These are phyloP conservation scores for Suillus paluster DNA, from an alignment of 768 basidiomycete species.

Conservation along the genomic window DNA sequence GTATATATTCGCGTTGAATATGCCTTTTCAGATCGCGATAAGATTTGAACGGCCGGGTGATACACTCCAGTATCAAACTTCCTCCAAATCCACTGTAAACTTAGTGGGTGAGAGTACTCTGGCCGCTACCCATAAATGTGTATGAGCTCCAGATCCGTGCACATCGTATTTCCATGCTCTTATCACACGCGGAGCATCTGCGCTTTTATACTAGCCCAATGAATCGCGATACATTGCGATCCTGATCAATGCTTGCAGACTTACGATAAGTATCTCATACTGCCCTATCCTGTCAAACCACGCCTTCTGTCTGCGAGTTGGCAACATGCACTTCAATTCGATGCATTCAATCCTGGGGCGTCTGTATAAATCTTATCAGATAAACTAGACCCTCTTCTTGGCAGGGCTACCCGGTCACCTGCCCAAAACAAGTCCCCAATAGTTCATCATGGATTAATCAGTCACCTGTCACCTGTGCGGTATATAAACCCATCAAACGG, in stretches of 20 bases:
- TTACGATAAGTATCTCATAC: background rate
- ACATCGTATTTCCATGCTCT: background rate
- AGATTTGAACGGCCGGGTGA: background rate
- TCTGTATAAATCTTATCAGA: background rate
- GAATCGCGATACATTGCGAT: background rate
- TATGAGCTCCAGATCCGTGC: background rate
- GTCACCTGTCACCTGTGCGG: background rate
- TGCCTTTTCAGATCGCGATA: too few species aligned
- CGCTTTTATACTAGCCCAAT: background rate
- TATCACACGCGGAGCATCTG: background rate
- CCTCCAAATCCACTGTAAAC: background rate
- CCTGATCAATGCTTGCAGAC: background rate
- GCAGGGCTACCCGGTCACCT: background rate
- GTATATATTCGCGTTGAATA: too few species aligned
- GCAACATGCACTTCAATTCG: background rate
- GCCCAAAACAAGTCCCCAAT: background rate
- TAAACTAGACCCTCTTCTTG: background rate
- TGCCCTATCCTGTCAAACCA: background rate
- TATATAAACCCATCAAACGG: constrained; percentile 2
- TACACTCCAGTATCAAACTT: background rate
- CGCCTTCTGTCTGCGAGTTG: background rate
- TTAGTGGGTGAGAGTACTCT: background rate
- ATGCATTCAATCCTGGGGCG: background rate
- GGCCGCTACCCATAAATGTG: background rate
- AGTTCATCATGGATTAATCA: background rate